phyloP scores from a whole-genome alignment of 257 asterid species.

The Solanum chilense region DNA sequence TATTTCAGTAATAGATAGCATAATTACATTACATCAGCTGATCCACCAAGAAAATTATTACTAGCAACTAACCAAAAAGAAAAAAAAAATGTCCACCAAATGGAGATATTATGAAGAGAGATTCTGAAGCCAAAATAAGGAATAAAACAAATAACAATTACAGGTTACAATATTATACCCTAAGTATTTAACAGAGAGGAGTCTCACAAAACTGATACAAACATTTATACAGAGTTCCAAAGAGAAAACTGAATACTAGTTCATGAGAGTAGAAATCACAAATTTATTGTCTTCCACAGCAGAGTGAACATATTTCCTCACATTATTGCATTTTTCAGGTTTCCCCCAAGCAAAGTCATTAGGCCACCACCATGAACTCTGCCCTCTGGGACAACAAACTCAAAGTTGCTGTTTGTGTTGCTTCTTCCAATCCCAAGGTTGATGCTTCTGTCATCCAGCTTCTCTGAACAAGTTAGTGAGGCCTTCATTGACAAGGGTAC shows the following conservation, averaged over 20 bases:
- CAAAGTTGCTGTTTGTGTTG: conserved; percentile 15
- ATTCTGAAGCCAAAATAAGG: neutral
- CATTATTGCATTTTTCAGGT: conserved; percentile 34
- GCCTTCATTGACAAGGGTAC: conserved; percentile 87
- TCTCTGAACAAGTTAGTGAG: conserved; percentile 29
- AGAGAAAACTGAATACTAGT: conserved; percentile 1
- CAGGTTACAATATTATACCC: neutral
- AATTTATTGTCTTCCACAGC: neutral
- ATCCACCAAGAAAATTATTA: neutral
- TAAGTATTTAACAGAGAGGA: neutral
- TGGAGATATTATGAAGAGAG: neutral
- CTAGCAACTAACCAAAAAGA: neutral
- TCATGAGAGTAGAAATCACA: conserved; percentile 5
- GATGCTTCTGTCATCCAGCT: conserved; percentile 25
- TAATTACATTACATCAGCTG: neutral
- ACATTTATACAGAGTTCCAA: neutral
- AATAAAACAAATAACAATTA: neutral
- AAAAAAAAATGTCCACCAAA: neutral
- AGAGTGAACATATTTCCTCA: neutral
- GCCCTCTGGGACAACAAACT: conserved; percentile 57
- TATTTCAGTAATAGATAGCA: neutral
- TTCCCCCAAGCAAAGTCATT: conserved; percentile 69
- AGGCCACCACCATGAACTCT: conserved; percentile 97
- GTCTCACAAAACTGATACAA: neutral
- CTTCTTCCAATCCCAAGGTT: conserved; percentile 3